Evolutionary conservation across 1,284 basidiomycete species (phyloP), one percentile per base, ranked within the genome.

Genomic region (Ceratobasidium sp.): DNA sequence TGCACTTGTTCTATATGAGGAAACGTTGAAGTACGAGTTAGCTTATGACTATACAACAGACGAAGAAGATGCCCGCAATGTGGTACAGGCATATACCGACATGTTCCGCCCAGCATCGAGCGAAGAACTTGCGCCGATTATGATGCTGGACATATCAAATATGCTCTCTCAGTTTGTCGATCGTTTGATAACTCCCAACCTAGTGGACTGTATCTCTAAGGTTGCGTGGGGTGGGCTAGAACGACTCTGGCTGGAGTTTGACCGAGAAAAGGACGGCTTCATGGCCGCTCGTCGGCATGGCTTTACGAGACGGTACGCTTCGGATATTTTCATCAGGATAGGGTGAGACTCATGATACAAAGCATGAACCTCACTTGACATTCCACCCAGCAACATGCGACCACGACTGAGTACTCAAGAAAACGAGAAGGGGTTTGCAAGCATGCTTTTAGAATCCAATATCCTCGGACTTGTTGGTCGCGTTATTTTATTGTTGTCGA

Each of bases 401-500:
- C n/a, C 18, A n/a, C 28, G n/a, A 20, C 26, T 75, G 2, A 20
- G 6, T 2, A 61, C 46, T n/a, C 18, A 40, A 15, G 20, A 26
- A 33, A 33, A n/a, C 23, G 60, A 49, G 6, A 20, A 55, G 23
- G 33, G 3, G 1, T 75, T 75, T 39, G 15, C 33, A 13, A 44
- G 51, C 15, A 75, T 64, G 26, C 44, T 75, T 49, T 23, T 63
- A 4, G 44, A 75, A 15, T 12, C 12, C 0, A 49, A 75, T 40
- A 23, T 75, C 12, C 42, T 63, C 3, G 60, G 61, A 1, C 72
- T 75, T 51, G 46, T 46, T 49, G 72, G 72, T n/a, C 58, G 72
- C 2, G 46, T 75, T 6, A 9, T 75, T n/a, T 18, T 75, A 33
- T 15, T 75, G 58, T 33, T 75, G 3, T 49, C 72, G 18, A 58